phyloP scores from a whole-genome alignment of 495 filamentous ascomycete genomes.

The Talaromyces stipitatus region DNA sequence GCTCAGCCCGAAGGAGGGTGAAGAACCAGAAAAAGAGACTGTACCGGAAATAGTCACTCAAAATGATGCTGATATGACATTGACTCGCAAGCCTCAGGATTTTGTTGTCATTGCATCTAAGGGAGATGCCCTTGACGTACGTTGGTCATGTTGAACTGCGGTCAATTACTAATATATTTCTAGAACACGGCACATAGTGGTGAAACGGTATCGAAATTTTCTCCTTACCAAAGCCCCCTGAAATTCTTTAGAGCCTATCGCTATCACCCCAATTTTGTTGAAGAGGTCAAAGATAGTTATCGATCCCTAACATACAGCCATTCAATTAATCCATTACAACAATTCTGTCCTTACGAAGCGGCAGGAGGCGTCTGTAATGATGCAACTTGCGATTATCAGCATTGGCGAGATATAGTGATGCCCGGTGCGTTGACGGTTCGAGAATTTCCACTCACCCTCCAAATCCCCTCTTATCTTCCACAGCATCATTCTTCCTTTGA shows the following conservation, averaged over 20 bases:
- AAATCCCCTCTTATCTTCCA: constrained; percentile 8
- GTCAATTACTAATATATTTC: not conserved
- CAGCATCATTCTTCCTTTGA: constrained; percentile 5
- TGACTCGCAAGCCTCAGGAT: constrained; percentile 25
- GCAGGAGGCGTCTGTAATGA: constrained; percentile 72
- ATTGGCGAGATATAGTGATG: constrained; percentile 67
- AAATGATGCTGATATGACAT: constrained; percentile 19
- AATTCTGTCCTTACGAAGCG: constrained; percentile 68
- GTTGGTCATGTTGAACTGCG: constrained; percentile 2
- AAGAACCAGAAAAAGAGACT: constrained; percentile 5
- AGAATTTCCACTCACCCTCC: constrained; percentile 25
- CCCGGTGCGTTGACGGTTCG: constrained; percentile 65
- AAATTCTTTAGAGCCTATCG: constrained; percentile 80
- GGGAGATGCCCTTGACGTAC: constrained; percentile 27
- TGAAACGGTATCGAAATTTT: constrained; percentile 34
- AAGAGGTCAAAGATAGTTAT: constrained; percentile 65
- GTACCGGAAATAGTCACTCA: constrained; percentile 14
- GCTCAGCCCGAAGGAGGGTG: not conserved
- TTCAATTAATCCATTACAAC: constrained; percentile 65
- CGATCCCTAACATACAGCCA: constrained; percentile 91
- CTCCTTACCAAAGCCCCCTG: constrained; percentile 77
- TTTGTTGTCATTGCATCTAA: constrained; percentile 8
- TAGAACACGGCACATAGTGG: not conserved
- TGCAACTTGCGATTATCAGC: constrained; percentile 61
- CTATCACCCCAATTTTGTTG: constrained; percentile 68